A percentile compares a stretch with the other conserved stretches of the same genome.
phyloP scores from a whole-genome alignment of 768 basidiomycete species.

The Termitomyces sp. region DNA sequence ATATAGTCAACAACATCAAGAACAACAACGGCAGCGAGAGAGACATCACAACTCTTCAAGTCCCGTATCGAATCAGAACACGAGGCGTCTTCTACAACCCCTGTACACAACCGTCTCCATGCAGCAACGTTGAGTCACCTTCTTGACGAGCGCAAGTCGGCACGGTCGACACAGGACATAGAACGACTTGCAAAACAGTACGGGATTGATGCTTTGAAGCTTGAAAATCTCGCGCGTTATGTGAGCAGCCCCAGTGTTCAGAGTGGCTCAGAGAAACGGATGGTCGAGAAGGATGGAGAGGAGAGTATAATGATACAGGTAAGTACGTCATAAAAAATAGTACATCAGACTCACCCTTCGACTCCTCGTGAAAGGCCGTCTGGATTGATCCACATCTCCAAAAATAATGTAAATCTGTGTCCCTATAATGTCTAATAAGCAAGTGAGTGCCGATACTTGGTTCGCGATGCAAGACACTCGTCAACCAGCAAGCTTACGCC shows the following conservation, averaged over 20 bases:
- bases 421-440: no score
- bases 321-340: slow-evolving; percentile 12
- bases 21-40: slow-evolving; percentile 11
- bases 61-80: slow-evolving; percentile 51
- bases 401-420: slow-evolving; percentile 4
- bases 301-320: slow-evolving; percentile 49
- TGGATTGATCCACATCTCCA: slow-evolving; percentile 34
- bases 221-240: slow-evolving; percentile 48
- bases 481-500: no score
- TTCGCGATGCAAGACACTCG: no score
- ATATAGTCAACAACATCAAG: slow-evolving; percentile 2
- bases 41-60: slow-evolving; percentile 41
- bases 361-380: slow-evolving; percentile 28
- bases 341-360: background rate
- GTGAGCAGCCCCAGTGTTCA: slow-evolving; percentile 65
- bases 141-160: slow-evolving; percentile 57
- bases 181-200: slow-evolving; percentile 48
- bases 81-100: slow-evolving; percentile 37
- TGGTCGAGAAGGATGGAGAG: slow-evolving; percentile 48
- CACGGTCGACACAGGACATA: slow-evolving; percentile 34
- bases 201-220: slow-evolving; percentile 44
- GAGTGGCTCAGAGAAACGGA: slow-evolving; percentile 35
- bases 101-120: slow-evolving; percentile 48
- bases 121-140: slow-evolving; percentile 49
- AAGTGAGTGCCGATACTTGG: no score